These are phyloP conservation scores for Golovinomyces cichoracearum DNA, from an alignment of 2,329 filamentous ascomycete species.

Conservation along the genomic window DNA sequence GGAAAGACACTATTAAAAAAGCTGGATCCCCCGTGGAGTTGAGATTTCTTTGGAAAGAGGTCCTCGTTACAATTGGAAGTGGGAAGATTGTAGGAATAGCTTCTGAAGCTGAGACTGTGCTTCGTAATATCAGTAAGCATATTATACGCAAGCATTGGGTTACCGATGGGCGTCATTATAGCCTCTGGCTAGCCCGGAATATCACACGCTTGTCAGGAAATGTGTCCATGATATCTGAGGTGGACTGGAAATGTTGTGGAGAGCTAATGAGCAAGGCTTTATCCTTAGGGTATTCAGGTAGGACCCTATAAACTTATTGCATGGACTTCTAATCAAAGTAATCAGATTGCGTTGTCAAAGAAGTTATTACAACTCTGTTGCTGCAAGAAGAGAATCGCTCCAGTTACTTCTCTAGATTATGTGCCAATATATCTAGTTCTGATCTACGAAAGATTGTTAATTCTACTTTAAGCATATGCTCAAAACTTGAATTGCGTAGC, in stretches of 20 bases:
- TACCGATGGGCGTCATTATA: constrained; percentile 12
- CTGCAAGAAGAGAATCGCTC: constrained; percentile 7
- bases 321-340: constrained; percentile 3
- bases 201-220: constrained; percentile 10
- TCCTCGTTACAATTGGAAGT: constrained; percentile 29
- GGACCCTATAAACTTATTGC: not conserved
- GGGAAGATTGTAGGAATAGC: constrained; percentile 31
- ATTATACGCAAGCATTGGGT: constrained; percentile 12
- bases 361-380: constrained; percentile 8
- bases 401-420: constrained; percentile 8
- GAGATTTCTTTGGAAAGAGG: constrained; percentile 35
- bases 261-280: constrained; percentile 13
- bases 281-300: constrained; percentile 14
- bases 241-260: constrained; percentile 9
- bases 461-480: constrained; percentile 10
- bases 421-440: constrained; percentile 8
- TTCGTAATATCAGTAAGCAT: constrained; percentile 13
- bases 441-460: constrained; percentile 14
- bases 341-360: constrained; percentile 10
- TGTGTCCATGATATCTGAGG: constrained; percentile 5
- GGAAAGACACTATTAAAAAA: constrained; percentile 18
- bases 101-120: constrained; percentile 26
- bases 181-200: constrained; percentile 13
- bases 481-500: constrained; percentile 8
- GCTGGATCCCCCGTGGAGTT: constrained; percentile 18